Evolutionary conservation across 2,329 filamentous ascomycete species (phyloP), one percentile per base, ranked within the genome.

Genomic region (Chrysosporium queenslandicum): DNA sequence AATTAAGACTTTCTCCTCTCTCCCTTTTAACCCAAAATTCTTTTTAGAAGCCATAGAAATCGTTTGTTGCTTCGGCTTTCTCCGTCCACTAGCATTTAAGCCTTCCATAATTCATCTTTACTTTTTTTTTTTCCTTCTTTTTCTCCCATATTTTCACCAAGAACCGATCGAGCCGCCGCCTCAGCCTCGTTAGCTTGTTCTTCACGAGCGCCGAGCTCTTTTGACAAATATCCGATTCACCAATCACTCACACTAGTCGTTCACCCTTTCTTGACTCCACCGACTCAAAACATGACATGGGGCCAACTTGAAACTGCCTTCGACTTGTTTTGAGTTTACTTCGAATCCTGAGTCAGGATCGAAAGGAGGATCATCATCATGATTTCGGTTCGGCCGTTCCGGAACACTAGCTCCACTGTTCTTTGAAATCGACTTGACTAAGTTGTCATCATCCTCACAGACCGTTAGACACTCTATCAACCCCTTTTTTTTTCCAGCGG

Each of bases 201-300:
- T 32, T 46, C 29, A 25, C 36, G 34, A 14, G 30, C 14, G 30
- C 7, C 36, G 34, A 23, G 8, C 8, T 4, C 5, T 32, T 29
- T 6, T 14, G 47, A n/a, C 47, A 42, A 50, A 25, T 25, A 29
- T 23, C 47, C 47, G 7, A 32, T n/a, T 37, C 21, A 34, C 47
- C 37, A 50, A 42, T 42, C 36, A 50, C n/a, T 21, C 4, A n/a
- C n/a, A n/a, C n/a, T n/a, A n/a, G n/a, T 42, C 5, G 8, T 14
- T 1, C n/a, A 9, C 2, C 18, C 16, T 21, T 9, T 8, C 18
- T n/a, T 39, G 20, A 29, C 37, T 23, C 48, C 48, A 50, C 48
- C 18, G 37, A 30, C 27, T 45, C 45, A 45, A 51, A 51, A 51
- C 49, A 43, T 29, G 39, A 45, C 49, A 27, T 47, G 43, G 18